Base-by-base conservation (phyloP, 2,329 filamentous ascomycete genomes). In the Trichoderma arundinaceum region DNA sequence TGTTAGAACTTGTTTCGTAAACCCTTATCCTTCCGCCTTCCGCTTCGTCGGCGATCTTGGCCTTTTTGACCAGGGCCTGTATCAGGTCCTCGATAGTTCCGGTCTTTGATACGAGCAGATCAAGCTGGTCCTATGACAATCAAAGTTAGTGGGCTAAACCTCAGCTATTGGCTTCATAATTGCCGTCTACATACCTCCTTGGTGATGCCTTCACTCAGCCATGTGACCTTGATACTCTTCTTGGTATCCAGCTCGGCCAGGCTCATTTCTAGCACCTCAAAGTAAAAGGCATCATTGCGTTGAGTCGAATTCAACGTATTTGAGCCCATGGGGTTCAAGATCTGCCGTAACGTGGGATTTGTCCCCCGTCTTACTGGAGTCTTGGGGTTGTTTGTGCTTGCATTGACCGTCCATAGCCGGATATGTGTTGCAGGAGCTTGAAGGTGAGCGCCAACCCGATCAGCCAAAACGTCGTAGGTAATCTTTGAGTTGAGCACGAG, bases 261-360 rank as follows among this genome's bases (percentile, higher is more conserved):
- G 72, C 92, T 97, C 82, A 97, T 96, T 69, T 99, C 95, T 46
- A 99, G 81, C 33, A 98, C 87, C 76, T 99, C 95, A 74, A 94
- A 99, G 77, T 90, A 98, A 60, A 99, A 82, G 0, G 90, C 87
- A 77, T 98, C 94, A 19, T 85, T 80, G 63, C 89, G 86, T 74
- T 93, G 91, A 38, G 84, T 88, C 65, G 86, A 85, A 70, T 88
- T 91, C 58, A 90, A 84, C 70, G 92, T 90, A 10, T 85, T 85
- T 15, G 75, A 72, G 61, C 91, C 92, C 60, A 89, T 87, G 10
- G 91, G 89, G 68, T 87, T 89, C 15, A 99, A 83, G 51, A 98
- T 96, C 68, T 87, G 88, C 60, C 86, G 84, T 12, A 99, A 82
- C n/a, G 84, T 96, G 66, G 90, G 86, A 67, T 86, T 86, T 75